phyloP scores from a whole-genome alignment of 1,139 yeast species.

The Blastobotrys apis region DNA sequence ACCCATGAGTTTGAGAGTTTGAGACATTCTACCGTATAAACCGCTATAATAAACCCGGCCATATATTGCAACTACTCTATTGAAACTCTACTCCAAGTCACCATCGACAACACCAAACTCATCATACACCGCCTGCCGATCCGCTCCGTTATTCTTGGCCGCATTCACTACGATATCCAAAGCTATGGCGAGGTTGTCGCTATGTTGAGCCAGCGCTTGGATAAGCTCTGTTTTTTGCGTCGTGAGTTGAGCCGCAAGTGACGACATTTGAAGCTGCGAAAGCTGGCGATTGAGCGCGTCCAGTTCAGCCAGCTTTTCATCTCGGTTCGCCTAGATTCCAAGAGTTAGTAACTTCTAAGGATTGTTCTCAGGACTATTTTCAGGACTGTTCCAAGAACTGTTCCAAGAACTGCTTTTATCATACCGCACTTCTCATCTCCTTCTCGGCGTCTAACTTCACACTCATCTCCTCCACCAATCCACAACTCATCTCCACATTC shows the following conservation, averaged over 20 bases:
- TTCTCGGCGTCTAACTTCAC: background rate
- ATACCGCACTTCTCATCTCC: background rate
- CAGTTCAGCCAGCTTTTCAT: background rate
- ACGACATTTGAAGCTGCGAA: background rate
- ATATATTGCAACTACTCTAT: no score
- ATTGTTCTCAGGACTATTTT: background rate
- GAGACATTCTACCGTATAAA: no score
- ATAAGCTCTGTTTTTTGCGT: background rate
- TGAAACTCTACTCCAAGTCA: constrained; percentile 8
- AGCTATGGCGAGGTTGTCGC: constrained; percentile 1
- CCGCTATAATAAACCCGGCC: no score
- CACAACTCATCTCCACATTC: background rate
- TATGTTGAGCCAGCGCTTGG: background rate
- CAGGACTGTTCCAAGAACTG: background rate
- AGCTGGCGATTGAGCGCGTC: background rate
- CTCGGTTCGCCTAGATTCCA: background rate
- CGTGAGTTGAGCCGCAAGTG: background rate
- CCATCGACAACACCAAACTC: constrained; percentile 6
- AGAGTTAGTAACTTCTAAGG: no score
- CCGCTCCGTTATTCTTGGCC: background rate
- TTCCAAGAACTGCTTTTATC: no score
- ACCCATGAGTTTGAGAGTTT: no score
- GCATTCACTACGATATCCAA: background rate
- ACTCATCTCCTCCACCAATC: background rate
- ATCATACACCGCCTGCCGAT: constrained; percentile 1